Evolutionary conservation across 2,329 filamentous ascomycete species (phyloP).

Genomic region (Cytospora leucostoma): DNA sequence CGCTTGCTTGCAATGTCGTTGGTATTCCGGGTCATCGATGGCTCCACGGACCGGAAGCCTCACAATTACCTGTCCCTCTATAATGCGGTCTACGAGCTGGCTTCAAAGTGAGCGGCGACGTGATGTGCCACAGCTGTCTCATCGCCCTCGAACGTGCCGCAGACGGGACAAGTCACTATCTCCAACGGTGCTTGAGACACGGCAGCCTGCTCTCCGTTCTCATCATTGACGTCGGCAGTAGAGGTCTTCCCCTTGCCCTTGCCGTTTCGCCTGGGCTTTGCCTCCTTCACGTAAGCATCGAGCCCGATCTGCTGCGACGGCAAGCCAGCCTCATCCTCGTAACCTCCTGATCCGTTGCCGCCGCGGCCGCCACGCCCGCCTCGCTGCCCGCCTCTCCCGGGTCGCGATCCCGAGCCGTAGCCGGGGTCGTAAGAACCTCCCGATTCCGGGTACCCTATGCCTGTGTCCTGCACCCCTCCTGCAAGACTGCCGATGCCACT

Average conservation of each 20-base stretch:
- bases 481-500: constrained; percentile 4
- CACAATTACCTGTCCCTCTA: background rate
- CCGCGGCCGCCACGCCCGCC: constrained; percentile 33
- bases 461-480: constrained; percentile 2
- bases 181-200: constrained; percentile 24
- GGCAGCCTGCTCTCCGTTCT: constrained; percentile 19
- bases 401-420: background rate
- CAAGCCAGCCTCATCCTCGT: constrained; percentile 40
- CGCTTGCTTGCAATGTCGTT: background rate
- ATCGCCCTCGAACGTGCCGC: constrained; percentile 66
- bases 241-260: constrained; percentile 19
- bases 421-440: background rate
- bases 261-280: constrained; percentile 34
- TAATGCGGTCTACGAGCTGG: constrained; percentile 3
- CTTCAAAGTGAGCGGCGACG: constrained; percentile 60
- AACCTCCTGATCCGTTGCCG: constrained; percentile 30
- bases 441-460: too few relatives aligned
- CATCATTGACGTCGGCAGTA: background rate
- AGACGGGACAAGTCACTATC: constrained; percentile 61
- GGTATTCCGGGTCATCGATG: background rate
- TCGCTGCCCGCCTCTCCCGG: constrained; percentile 17
- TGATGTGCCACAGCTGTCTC: constrained; percentile 68
- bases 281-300: constrained; percentile 50
- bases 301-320: constrained; percentile 50
- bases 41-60: background rate